A percentile compares a stretch with the other conserved stretches of the same genome.
phyloP scores from a whole-genome alignment of 768 basidiomycete genomes.

The Leucosporidium creatinivorum region DNA sequence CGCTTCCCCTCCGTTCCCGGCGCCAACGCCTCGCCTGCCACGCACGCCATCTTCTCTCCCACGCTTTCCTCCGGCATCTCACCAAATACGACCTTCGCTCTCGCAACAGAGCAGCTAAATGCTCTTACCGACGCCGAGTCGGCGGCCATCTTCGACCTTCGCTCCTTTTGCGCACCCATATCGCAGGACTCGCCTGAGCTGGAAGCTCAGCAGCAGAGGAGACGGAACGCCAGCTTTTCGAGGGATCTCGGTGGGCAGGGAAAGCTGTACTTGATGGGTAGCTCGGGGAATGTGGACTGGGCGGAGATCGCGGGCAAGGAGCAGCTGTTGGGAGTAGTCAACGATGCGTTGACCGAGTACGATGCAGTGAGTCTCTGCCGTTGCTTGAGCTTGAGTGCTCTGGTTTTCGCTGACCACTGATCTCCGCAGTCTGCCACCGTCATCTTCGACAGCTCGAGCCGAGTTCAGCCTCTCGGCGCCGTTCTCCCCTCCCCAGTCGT shows the following conservation, averaged over 20 bases:
- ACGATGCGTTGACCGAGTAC: neutral
- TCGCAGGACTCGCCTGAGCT: neutral
- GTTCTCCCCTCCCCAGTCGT: neutral
- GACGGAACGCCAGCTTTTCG: neutral
- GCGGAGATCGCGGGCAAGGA: neutral
- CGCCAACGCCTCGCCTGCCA: neutral
- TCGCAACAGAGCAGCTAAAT: conserved; percentile 1
- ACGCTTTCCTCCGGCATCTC: too few relatives aligned
- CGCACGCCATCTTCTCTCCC: too few relatives aligned
- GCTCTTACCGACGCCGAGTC: conserved; percentile 1
- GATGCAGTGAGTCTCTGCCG: conserved; percentile 12
- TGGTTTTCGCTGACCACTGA: too few relatives aligned
- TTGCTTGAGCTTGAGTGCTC: too few relatives aligned
- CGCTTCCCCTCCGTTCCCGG: neutral
- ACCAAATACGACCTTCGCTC: too few relatives aligned
- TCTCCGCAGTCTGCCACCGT: neutral
- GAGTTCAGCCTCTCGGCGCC: neutral
- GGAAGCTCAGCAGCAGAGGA: neutral
- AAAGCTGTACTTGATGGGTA: conserved; percentile 9
- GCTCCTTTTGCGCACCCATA: neutral
- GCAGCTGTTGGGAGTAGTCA: neutral
- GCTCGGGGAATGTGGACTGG: conserved; percentile 6
- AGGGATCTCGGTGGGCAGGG: neutral
- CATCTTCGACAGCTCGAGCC: neutral
- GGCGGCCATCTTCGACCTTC: conserved; percentile 20